Base-by-base conservation (phyloP, 305 asterid species). In the Salvia sclarea region DNA sequence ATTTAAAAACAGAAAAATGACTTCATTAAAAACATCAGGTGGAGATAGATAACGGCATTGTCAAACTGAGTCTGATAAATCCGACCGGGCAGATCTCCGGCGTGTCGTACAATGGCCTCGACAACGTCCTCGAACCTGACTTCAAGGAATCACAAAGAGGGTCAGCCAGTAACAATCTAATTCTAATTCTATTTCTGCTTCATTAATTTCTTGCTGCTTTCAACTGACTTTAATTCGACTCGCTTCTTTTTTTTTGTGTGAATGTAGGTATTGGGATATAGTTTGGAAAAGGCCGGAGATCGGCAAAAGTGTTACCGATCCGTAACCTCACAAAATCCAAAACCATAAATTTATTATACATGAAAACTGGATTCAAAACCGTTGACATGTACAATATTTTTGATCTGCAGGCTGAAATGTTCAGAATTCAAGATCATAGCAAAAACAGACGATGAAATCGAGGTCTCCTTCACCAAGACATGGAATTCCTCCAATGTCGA, bases 241-340 rank as follows among this genome's bases (percentile, higher is more conserved):
- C 6, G 0, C 0, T 4, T 8, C n/a, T 2, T 14, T 3, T 8
- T 2, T 49, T 52, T 38, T 31, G 18, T 48, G 6, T 9, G 22
- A 67, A 50, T 72, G 64, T 57, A 89, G 94, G 68, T 89, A 89
- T 67, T 86, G 93, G 93, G 93, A 88, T 74, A 76, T 83, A 17
- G 71, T 78, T 25, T 86, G 89, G 91, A 66, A 66, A 16, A 71
- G 80, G 61, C 82, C 82, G 43, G 78, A 57, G 4, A 72, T 17
- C 1, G 66, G 60, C 33, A 41, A 7, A 33, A 66, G 72, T 44
- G 1, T 5, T 31, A 78, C 80, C 55, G 82, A 86, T 12, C 33
- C 49, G 66, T 71, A 52, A 52, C 17, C 17, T 43, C 20, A n/a
- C 11, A 44, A 8, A 45, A 14, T 43, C 18, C 48, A 43, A n/a